A percentile compares a stretch with the other conserved stretches of the same genome.
Conservation (phyloP, 768 basidiomycete genomes). For the Sistotremastrum suecicum region DNA sequence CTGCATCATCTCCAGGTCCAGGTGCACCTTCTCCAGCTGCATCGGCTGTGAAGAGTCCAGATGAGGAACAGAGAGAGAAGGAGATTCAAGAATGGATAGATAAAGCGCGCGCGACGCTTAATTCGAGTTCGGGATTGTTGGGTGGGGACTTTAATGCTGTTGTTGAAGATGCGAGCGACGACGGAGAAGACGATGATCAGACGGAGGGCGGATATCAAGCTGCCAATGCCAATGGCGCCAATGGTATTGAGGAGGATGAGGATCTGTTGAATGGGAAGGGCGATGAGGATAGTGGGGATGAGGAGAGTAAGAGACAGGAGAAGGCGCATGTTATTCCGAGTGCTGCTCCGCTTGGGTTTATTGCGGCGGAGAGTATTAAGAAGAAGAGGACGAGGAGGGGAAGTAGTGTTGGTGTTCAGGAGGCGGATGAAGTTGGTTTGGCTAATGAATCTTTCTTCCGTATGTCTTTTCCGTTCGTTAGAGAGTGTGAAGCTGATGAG, state of each 20-base stretch:
- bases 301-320: constrained; percentile 24
- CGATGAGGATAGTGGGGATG: constrained; percentile 14
- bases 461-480: constrained; percentile 11
- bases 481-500: constrained; percentile 21
- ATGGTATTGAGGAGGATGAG: constrained; percentile 1
- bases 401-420: background rate
- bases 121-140: constrained; percentile 54
- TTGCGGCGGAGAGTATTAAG: constrained; percentile 48
- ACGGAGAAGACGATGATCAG: constrained; percentile 26
- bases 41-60: constrained; percentile 32
- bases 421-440: constrained; percentile 44
- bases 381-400: constrained; percentile 11
- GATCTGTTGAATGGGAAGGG: background rate
- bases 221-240: constrained; percentile 1
- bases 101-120: constrained; percentile 53
- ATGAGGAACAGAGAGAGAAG: constrained; percentile 13
- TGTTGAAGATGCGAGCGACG: constrained; percentile 36
- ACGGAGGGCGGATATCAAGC: background rate
- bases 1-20: constrained; percentile 17
- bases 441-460: constrained; percentile 58
- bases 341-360: constrained; percentile 60
- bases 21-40: constrained; percentile 9
- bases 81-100: constrained; percentile 58
- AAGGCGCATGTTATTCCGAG: constrained; percentile 38
- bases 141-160: constrained; percentile 33